Conservation (phyloP, 805 yeast species). For the Ogataea glucozyma region DNA sequence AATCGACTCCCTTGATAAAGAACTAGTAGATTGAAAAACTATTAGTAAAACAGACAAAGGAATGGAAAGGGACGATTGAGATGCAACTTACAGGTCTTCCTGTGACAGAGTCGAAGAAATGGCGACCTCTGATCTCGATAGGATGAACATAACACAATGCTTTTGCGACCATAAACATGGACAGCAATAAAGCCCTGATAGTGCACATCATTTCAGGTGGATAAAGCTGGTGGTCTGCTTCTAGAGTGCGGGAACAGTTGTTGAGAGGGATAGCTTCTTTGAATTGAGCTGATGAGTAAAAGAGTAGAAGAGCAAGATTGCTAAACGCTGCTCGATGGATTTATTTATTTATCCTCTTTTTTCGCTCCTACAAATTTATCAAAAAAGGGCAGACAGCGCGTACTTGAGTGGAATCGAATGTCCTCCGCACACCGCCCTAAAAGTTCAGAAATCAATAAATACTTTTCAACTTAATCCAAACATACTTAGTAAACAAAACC, state of each 20-base stretch:
- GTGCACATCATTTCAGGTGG: conserved; percentile 3
- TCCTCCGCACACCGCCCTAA: neutral
- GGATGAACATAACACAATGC: conserved; percentile 48
- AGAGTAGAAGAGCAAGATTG: neutral
- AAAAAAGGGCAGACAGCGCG: conserved; percentile 1
- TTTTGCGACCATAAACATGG: conserved; percentile 8
- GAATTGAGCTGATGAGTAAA: neutral
- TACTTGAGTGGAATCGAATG: neutral
- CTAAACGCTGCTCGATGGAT: neutral
- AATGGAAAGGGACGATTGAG: no score
- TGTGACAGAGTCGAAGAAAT: conserved; percentile 75
- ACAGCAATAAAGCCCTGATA: conserved; percentile 7
- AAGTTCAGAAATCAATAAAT: neutral
- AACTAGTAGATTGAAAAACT: no score
- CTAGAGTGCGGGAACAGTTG: no score
- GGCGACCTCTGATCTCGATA: conserved; percentile 64
- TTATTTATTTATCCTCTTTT: neutral
- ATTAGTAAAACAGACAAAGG: no score
- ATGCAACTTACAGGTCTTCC: conserved; percentile 68
- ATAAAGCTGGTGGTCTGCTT: no score
- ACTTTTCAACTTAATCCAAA: neutral
- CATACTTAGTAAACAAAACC: conserved; percentile 89
- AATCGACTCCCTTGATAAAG: conserved; percentile 84
- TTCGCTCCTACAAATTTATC: no score
- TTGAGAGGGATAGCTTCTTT: no score